These are phyloP conservation scores for Nemania sp. DNA, from an alignment of 2,329 filamentous ascomycete genomes.

Conservation along the genomic window DNA sequence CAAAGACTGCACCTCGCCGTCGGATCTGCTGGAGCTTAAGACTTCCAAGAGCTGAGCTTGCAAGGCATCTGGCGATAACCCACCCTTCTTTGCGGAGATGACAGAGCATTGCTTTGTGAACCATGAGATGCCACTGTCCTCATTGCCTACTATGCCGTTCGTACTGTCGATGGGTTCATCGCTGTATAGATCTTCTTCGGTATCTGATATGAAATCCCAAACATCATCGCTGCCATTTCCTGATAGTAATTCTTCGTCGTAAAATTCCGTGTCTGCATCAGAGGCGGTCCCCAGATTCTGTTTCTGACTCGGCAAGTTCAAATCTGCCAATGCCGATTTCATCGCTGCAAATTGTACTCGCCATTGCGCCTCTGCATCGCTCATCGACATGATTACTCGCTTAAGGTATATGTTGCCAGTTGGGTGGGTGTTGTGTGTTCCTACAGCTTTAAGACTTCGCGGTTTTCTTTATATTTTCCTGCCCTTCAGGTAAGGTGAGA, in stretches of 20 bases:
- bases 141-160: conserved; percentile 34
- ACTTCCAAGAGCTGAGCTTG: conserved; percentile 77
- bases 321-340: conserved; percentile 78
- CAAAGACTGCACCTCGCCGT: conserved; percentile 89
- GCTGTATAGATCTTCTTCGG: conserved; percentile 65
- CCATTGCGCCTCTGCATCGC: conserved; percentile 67
- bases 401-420: too few species aligned
- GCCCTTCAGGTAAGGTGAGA: not conserved
- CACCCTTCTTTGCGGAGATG: conserved; percentile 67
- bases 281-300: conserved; percentile 50
- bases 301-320: conserved; percentile 55
- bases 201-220: conserved; percentile 88
- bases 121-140: conserved; percentile 67
- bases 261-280: conserved; percentile 66
- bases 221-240: conserved; percentile 76
- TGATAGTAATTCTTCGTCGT: conserved; percentile 58
- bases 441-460: not conserved
- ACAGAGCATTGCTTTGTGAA: conserved; percentile 67
- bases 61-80: conserved; percentile 70
- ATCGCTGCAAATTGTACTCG: conserved; percentile 82
- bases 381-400: conserved; percentile 32
- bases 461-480: too few species aligned
- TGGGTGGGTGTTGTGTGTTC: not conserved
- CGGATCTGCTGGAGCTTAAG: conserved; percentile 66
- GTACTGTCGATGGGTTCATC: conserved; percentile 64